Evolutionary conservation across 495 filamentous ascomycete genomes (phyloP).

Genomic region (Saxophila tyrrhenica): DNA sequence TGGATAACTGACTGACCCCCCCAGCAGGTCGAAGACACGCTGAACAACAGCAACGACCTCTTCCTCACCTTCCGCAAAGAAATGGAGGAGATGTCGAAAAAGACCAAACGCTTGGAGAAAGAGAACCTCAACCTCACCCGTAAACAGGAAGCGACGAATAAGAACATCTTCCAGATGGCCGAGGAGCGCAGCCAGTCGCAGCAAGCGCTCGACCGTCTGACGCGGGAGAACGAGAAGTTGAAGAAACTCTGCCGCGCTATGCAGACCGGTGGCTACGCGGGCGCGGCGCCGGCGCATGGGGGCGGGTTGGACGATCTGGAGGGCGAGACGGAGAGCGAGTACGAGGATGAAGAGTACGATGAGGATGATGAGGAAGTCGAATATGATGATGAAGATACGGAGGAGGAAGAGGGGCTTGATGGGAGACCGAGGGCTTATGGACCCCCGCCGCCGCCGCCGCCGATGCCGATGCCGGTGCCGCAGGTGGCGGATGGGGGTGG

Average conservation of each 20-base stretch:
- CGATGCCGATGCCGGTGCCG: too few relatives aligned
- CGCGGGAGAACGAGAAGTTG: conserved; percentile 84
- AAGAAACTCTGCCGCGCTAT: conserved; percentile 87
- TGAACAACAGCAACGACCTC: conserved; percentile 97
- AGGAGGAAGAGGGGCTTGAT: conserved; percentile 26
- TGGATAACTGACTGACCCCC: conserved; percentile 20
- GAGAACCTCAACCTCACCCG: conserved; percentile 85
- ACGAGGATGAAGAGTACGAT: conserved; percentile 60
- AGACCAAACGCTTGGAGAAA: conserved; percentile 93
- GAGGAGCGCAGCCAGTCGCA: conserved; percentile 63
- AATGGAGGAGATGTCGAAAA: conserved; percentile 99
- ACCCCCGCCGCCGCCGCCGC: conserved; percentile 33
- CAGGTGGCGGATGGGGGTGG: too few relatives aligned
- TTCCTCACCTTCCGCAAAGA: conserved; percentile 97
- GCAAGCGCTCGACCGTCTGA: conserved; percentile 33
- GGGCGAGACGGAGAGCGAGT: conserved; percentile 44
- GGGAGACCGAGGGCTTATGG: conserved; percentile 26
- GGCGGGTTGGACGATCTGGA: conserved; percentile 49
- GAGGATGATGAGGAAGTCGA: conserved; percentile 39
- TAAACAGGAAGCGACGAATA: conserved; percentile 87
- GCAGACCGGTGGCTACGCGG: conserved; percentile 73
- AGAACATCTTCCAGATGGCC: conserved; percentile 95
- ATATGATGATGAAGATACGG: conserved; percentile 25
- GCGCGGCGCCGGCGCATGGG: conserved; percentile 37
- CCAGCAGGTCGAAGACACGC: conserved; percentile 85